These are phyloP conservation scores for Phlegmacium glaucopus DNA, from an alignment of 768 basidiomycete genomes.

Conservation along the genomic window DNA sequence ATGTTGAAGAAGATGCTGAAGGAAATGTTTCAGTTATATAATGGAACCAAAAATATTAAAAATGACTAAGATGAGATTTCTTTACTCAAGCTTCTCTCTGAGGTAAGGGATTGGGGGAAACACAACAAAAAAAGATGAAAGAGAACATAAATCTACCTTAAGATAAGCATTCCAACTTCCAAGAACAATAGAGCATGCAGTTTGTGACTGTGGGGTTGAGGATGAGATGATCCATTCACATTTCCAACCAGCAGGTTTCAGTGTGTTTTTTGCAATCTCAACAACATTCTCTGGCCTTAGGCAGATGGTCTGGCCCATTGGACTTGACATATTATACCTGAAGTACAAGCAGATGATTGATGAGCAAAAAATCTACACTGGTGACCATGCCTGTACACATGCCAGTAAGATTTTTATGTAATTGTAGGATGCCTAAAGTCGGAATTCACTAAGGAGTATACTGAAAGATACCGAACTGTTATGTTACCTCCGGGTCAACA, in stretches of 20 bases:
- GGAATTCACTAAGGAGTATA: slow-evolving; percentile 21
- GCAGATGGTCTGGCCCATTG: no score
- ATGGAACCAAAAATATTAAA: no score
- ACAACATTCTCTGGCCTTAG: slow-evolving; percentile 17
- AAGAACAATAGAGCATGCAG: slow-evolving; percentile 18
- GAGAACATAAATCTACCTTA: slow-evolving; percentile 18
- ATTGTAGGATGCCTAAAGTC: slow-evolving; percentile 8
- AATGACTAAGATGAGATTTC: no score
- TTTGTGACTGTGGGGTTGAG: slow-evolving; percentile 7
- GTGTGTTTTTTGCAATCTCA: slow-evolving; percentile 22
- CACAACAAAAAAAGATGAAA: slow-evolving; percentile 2
- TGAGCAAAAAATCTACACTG: no score
- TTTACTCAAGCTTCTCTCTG: not conserved
- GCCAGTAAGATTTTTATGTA: no score
- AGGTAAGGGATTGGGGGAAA: not conserved
- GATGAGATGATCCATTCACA: slow-evolving; percentile 25
- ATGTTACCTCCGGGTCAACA: not conserved
- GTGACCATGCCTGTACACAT: no score
- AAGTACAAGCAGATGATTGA: no score
- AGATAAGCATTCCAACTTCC: slow-evolving; percentile 25
- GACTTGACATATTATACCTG: no score
- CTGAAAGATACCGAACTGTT: not conserved
- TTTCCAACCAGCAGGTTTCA: slow-evolving; percentile 14
- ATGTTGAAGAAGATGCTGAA: slow-evolving; percentile 15
- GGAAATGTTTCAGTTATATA: no score